Evolutionary conservation across 2,329 filamentous ascomycete genomes (phyloP).

Genomic region (Anisogramma anomala): DNA sequence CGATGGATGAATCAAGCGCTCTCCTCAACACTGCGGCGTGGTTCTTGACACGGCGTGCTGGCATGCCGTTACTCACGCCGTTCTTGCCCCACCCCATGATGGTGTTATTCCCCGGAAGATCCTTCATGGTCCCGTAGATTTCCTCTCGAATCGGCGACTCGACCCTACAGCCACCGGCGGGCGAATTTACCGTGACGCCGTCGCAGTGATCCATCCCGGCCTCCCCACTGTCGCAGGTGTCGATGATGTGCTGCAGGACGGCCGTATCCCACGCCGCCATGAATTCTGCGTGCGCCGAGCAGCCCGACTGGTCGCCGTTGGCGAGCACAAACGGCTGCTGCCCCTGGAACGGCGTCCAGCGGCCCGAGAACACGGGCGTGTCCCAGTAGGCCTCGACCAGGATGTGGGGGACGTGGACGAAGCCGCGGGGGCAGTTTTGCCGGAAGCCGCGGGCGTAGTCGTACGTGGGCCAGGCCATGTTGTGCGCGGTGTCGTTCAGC

Average conservation of each 20-base stretch:
- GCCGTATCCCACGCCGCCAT: conserved; percentile 58
- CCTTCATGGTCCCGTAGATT: conserved; percentile 30
- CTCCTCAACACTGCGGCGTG: background rate
- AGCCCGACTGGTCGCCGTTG: conserved; percentile 59
- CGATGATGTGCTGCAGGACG: conserved; percentile 54
- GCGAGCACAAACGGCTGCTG: conserved; percentile 55
- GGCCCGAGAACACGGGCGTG: conserved; percentile 38
- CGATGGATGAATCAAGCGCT: too few species aligned
- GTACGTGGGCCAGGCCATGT: conserved; percentile 55
- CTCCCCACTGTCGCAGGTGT: conserved; percentile 51
- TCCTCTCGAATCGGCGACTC: conserved; percentile 33
- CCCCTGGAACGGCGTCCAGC: conserved; percentile 42
- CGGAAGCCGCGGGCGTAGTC: conserved; percentile 27
- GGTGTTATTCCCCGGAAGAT: conserved; percentile 44
- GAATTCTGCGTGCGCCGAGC: conserved; percentile 61
- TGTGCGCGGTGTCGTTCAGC: conserved; percentile 47
- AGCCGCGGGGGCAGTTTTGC: conserved; percentile 42
- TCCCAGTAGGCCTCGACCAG: conserved; percentile 52
- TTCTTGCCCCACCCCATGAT: conserved; percentile 34
- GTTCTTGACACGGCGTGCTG: too few species aligned
- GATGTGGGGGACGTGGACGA: conserved; percentile 42
- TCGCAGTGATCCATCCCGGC: conserved; percentile 52
- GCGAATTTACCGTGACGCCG: conserved; percentile 40
- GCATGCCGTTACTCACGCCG: too few species aligned
- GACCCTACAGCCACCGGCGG: conserved; percentile 37